phyloP scores from a whole-genome alignment of 2,329 filamentous ascomycete genomes.

The Apiospora malaysiana region DNA sequence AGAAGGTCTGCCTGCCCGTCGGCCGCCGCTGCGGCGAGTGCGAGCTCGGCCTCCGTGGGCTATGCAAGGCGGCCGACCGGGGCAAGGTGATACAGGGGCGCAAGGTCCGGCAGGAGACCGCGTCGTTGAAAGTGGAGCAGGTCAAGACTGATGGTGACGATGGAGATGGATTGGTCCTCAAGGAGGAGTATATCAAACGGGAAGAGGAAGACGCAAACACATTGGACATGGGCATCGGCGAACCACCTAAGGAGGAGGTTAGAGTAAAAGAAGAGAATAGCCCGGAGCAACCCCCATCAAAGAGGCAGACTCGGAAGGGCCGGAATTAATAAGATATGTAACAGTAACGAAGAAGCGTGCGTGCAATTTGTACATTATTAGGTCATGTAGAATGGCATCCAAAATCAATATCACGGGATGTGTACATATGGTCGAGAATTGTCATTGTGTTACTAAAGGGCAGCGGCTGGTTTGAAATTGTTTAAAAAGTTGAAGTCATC shows the following conservation, averaged over 20 bases:
- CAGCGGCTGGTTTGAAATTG: background rate
- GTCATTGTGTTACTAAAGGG: background rate
- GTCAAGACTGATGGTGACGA: constrained; percentile 12
- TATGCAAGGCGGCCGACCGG: constrained; percentile 77
- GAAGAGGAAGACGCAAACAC: constrained; percentile 39
- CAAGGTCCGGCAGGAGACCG: constrained; percentile 52
- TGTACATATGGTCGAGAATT: background rate
- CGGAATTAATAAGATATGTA: background rate
- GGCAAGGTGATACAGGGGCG: constrained; percentile 65
- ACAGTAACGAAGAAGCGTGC: background rate
- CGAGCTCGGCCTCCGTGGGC: constrained; percentile 73
- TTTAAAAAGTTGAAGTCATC: background rate
- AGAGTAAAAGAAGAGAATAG: background rate
- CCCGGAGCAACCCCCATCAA: background rate
- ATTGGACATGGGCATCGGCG: constrained; percentile 21
- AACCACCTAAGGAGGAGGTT: background rate
- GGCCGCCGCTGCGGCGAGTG: constrained; percentile 86
- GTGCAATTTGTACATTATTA: background rate
- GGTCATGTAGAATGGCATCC: background rate
- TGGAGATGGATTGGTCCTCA: constrained; percentile 16
- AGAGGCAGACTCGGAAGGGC: background rate
- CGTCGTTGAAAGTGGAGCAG: constrained; percentile 31
- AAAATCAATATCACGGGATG: background rate
- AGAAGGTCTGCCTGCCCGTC: constrained; percentile 83
- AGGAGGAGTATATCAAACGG: constrained; percentile 25